These are phyloP conservation scores for Seminavis robusta DNA, from an alignment of 108 stramenopile genomes.

Conservation along the genomic window DNA sequence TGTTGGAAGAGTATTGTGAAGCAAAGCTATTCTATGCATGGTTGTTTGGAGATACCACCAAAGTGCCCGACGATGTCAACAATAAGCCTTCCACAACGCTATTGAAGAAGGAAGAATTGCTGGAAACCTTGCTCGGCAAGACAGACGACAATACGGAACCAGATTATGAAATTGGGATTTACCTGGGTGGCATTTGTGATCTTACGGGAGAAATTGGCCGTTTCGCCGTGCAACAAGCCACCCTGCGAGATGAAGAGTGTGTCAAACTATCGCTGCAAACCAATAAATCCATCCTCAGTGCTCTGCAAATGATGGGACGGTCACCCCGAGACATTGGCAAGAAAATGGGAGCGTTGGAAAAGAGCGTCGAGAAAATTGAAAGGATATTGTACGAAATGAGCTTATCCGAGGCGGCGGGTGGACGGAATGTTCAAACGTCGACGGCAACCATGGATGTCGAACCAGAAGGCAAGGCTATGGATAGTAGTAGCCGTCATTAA, in stretches of 20 bases:
- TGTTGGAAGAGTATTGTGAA: constrained; percentile 92
- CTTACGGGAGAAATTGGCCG: constrained; percentile 94
- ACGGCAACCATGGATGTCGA: constrained; percentile 3
- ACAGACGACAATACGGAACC: no score
- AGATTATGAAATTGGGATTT: constrained; percentile 65
- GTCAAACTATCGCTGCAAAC: constrained; percentile 64
- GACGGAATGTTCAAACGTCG: constrained; percentile 30
- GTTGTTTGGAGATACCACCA: constrained; percentile 56
- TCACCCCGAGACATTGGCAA: constrained; percentile 48
- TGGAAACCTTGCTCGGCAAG: no score
- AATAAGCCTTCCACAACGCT: constrained; percentile 41
- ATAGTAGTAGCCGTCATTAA: not conserved
- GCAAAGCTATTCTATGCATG: constrained; percentile 89
- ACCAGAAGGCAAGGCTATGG: not conserved
- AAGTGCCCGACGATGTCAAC: constrained; percentile 7
- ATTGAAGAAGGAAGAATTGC: constrained; percentile 44
- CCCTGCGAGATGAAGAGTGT: constrained; percentile 70
- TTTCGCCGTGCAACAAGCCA: constrained; percentile 86
- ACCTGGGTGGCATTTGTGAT: constrained; percentile 94
- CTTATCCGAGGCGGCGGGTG: constrained; percentile 65
- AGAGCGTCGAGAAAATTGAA: constrained; percentile 72
- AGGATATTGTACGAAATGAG: constrained; percentile 83
- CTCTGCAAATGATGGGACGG: constrained; percentile 46
- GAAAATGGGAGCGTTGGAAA: constrained; percentile 58
- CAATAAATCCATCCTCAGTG: constrained; percentile 43